Evolutionary conservation across 2,329 filamentous ascomycete species (phyloP), one percentile per base, ranked within the genome.

Genomic region (Colletotrichum destructivum): DNA sequence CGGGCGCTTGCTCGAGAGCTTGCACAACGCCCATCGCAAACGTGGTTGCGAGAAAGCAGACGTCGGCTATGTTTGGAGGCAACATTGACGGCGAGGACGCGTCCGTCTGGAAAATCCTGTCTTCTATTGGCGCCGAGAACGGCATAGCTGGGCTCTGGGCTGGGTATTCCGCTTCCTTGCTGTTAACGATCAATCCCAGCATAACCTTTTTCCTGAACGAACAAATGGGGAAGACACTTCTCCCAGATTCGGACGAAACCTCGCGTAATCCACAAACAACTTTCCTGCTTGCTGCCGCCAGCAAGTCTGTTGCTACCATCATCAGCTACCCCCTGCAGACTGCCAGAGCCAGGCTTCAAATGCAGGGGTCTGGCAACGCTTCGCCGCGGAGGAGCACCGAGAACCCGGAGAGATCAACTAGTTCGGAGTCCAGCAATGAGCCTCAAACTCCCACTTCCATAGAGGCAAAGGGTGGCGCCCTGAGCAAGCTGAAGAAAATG

Each of bases 201-300:
- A 88, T 98, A 74, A 97, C 95, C 0, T 95, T 98, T 79, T 91
- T 96, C 75, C 84, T 97, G 40, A 94, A 97, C 77, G 91, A 94
- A 75, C 83, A 91, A 9, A 83, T 96, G 23, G 91, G 92, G 75
- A 87, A 89, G 63, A 78, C 85, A 1, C 79, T 93, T 3, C 84
- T 94, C 1, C 66, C 84, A 79, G 49, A 87, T 9, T 83, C 85
- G 1, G 86, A 84, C 75, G 83, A 78, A 72, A 79, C 66, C 1
- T 62, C 67, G 42, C 51, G 62, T 31, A 66, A 35, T 12, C 62
- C 62, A 16, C 61, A 56, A 15, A 72, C 56, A 8, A 72, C 67
- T 4, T 89, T 89, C 73, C 73, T 88, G 13, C 79, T 88, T 44
- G 94, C 95, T 0, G 94, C 94, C 0, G 78, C 92, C 35, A 95